These are phyloP conservation scores for Plantago coronopus DNA, from an alignment of 305 asterid species.

Conservation along the genomic window DNA sequence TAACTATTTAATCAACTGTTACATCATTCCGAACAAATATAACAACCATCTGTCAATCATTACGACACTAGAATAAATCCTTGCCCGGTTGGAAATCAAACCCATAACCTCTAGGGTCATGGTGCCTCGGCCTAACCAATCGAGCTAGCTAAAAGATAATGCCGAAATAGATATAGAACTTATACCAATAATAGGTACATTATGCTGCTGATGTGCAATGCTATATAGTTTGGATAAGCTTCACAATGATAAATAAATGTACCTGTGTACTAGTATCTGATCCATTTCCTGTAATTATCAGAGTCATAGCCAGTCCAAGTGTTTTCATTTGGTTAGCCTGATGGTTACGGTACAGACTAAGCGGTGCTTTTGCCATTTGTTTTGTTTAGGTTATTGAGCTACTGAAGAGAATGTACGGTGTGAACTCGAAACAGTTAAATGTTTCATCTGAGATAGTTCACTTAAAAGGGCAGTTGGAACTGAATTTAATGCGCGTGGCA, in stretches of 20 bases:
- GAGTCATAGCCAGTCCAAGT: too few relatives aligned
- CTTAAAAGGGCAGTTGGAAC: constrained; percentile 87
- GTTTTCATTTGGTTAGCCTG: constrained; percentile 5
- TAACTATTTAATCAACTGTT: too few relatives aligned
- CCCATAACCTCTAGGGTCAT: too few relatives aligned
- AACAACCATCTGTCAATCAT: too few relatives aligned
- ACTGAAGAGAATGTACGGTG: constrained; percentile 76
- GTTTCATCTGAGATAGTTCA: constrained; percentile 45
- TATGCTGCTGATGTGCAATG: background rate
- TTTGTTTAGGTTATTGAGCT: constrained; percentile 72
- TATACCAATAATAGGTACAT: background rate
- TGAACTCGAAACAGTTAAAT: constrained; percentile 38
- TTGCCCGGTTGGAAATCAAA: too few relatives aligned
- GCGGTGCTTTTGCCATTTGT: constrained; percentile 26
- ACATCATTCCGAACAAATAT: too few relatives aligned
- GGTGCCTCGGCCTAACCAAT: too few relatives aligned
- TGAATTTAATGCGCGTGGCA: constrained; percentile 88
- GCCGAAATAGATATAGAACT: background rate
- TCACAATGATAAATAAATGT: background rate
- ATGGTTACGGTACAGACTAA: constrained; percentile 13
- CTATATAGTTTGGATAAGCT: constrained; percentile 16
- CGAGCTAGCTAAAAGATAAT: too few relatives aligned
- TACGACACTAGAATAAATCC: too few relatives aligned
- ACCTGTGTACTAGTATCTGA: background rate
- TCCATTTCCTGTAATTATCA: too few relatives aligned